Evolutionary conservation across 306 rosid species (phyloP).

Genomic region (Styphnolobium japonicum): DNA sequence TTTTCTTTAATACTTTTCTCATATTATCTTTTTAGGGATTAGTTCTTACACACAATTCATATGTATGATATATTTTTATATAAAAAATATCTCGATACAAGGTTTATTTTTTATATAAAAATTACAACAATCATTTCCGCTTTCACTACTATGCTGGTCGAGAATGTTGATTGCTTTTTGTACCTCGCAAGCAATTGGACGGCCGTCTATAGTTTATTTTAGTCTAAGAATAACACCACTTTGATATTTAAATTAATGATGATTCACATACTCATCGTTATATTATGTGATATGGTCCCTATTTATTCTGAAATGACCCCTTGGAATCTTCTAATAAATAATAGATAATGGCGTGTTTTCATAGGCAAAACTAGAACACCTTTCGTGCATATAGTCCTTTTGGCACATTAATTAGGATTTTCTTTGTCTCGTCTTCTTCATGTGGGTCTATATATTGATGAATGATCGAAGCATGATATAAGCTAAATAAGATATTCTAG

Average conservation of each 20-base stretch:
- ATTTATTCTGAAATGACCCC: background rate
- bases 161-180: constrained; percentile 1
- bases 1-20: no score
- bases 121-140: background rate
- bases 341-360: background rate
- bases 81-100: background rate
- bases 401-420: no score
- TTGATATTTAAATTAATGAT: background rate
- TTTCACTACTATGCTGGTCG: background rate
- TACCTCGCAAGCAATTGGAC: background rate
- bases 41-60: no score
- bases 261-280: background rate
- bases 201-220: background rate
- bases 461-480: background rate
- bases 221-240: background rate
- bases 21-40: no score
- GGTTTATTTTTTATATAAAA: background rate
- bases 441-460: background rate
- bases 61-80: no score
- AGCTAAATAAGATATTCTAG: background rate
- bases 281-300: background rate
- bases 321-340: background rate
- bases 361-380: background rate
- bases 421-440: background rate
- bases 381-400: background rate